A percentile compares a stretch with the other conserved stretches of the same genome.
These are phyloP conservation scores for Agaricales sp. DNA, from an alignment of 1,284 basidiomycete species.

Conservation along the genomic window DNA sequence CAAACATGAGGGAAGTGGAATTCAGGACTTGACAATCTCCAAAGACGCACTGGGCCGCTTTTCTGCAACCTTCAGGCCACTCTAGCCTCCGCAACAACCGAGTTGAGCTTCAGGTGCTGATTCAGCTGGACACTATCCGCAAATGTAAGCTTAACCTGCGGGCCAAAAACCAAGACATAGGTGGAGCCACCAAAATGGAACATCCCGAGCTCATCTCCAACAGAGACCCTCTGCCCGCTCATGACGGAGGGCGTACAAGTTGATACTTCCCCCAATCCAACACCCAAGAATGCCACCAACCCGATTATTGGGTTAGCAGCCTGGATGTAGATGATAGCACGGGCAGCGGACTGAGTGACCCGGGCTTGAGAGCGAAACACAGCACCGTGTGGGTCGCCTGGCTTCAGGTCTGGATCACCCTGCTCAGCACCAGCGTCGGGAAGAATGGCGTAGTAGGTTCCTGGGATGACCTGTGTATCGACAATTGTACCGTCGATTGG, in stretches of 20 bases:
- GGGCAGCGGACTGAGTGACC: conserved; percentile 13
- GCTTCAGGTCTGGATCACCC: conserved; percentile 5
- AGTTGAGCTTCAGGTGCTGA: background rate
- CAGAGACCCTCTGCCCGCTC: conserved; percentile 19
- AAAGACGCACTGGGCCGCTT: too few species aligned
- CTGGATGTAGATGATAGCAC: conserved; percentile 40
- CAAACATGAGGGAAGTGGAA: too few species aligned
- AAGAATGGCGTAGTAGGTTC: conserved; percentile 39
- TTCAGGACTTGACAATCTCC: too few species aligned
- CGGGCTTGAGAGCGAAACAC: conserved; percentile 21
- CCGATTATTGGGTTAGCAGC: conserved; percentile 40
- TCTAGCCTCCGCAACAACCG: background rate
- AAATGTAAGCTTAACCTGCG: conserved; percentile 9
- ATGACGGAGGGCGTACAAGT: conserved; percentile 30
- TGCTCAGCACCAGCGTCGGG: conserved; percentile 13
- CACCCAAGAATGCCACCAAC: conserved; percentile 35
- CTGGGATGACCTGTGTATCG: conserved; percentile 30
- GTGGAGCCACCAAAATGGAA: conserved; percentile 43
- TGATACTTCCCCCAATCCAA: conserved; percentile 51
- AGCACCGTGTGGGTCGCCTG: conserved; percentile 3
- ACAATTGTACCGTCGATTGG: conserved; percentile 38
- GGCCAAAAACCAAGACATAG: conserved; percentile 24
- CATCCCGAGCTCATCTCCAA: conserved; percentile 25
- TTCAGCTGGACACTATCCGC: background rate
- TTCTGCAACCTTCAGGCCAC: too few species aligned